Conservation (phyloP, 169 alveolate species). For the Cryptosporidium meleagridis region DNA sequence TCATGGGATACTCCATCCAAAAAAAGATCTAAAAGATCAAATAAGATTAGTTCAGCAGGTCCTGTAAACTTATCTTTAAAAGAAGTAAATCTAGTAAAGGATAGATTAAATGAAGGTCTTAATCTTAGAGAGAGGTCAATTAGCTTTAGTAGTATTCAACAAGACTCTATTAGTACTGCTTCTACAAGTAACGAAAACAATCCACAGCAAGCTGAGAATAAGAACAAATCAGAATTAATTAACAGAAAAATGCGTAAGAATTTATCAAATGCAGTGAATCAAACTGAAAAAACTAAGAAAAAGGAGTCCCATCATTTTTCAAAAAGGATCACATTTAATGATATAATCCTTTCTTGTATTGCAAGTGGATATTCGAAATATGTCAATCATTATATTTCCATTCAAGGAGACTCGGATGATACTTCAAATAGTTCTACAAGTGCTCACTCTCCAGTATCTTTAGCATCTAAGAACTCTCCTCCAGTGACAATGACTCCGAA, state of each 20-base stretch:
- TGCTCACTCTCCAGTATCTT: constrained; percentile 17
- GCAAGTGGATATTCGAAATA: constrained; percentile 74
- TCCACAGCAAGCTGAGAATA: not conserved
- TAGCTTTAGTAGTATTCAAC: not conserved
- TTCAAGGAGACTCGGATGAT: not conserved
- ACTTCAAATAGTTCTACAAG: constrained; percentile 38
- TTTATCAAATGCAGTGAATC: not conserved
- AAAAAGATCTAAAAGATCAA: constrained; percentile 45
- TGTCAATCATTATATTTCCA: constrained; percentile 34
- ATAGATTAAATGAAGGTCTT: constrained; percentile 12
- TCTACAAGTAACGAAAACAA: not conserved
- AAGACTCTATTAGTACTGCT: not conserved
- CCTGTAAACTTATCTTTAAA: constrained; percentile 34
- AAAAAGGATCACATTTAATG: constrained; percentile 69
- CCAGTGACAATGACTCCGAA: not conserved
- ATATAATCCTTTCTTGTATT: constrained; percentile 57
- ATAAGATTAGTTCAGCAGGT: constrained; percentile 30
- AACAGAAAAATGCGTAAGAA: not conserved
- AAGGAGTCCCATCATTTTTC: constrained; percentile 30
- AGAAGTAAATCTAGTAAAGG: constrained; percentile 41
- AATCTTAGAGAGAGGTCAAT: not conserved
- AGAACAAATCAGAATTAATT: not conserved
- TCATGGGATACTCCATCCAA: constrained; percentile 60
- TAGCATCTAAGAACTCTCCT: not conserved
- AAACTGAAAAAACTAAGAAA: not conserved